phyloP scores from a whole-genome alignment of 441 rosid species.

The Arabidopsis lyrata region DNA sequence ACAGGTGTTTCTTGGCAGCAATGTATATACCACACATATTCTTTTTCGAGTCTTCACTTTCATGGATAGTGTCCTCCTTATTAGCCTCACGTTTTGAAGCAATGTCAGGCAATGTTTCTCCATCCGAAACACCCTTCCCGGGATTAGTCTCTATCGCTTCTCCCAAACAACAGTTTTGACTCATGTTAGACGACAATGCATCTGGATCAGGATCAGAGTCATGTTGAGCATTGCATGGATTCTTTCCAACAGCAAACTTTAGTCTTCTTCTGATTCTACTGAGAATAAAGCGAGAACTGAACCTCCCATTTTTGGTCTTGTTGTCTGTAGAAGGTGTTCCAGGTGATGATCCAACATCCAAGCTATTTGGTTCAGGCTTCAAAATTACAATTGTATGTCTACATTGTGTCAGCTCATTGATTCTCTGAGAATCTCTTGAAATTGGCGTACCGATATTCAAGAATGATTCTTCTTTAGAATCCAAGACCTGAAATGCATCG shows the following conservation, averaged over 20 bases:
- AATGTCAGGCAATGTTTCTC: neutral
- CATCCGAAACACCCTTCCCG: constrained; percentile 4
- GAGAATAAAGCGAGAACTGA: constrained; percentile 62
- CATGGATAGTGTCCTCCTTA: constrained; percentile 51
- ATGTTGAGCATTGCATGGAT: constrained; percentile 55
- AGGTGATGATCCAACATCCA: constrained; percentile 48
- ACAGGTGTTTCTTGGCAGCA: constrained; percentile 89
- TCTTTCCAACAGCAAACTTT: constrained; percentile 72
- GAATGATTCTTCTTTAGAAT: constrained; percentile 68
- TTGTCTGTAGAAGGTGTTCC: constrained; percentile 42
- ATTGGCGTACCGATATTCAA: neutral
- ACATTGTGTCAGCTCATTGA: constrained; percentile 21
- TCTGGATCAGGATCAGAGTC: constrained; percentile 52
- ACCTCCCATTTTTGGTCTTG: constrained; percentile 55
- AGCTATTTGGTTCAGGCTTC: constrained; percentile 68
- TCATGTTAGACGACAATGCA: constrained; percentile 65
- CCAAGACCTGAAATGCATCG: constrained; percentile 66
- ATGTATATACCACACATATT: constrained; percentile 72
- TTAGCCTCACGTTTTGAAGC: constrained; percentile 44
- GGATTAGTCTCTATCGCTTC: constrained; percentile 40
- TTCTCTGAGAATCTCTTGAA: constrained; percentile 46
- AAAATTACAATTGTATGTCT: constrained; percentile 68
- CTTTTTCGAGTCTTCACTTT: constrained; percentile 41
- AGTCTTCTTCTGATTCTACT: constrained; percentile 78
- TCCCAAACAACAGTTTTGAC: constrained; percentile 50